A percentile compares a stretch with the other conserved stretches of the same genome.
These are phyloP conservation scores for Nitzschia putrida DNA, from an alignment of 108 stramenopile genomes.

Conservation along the genomic window DNA sequence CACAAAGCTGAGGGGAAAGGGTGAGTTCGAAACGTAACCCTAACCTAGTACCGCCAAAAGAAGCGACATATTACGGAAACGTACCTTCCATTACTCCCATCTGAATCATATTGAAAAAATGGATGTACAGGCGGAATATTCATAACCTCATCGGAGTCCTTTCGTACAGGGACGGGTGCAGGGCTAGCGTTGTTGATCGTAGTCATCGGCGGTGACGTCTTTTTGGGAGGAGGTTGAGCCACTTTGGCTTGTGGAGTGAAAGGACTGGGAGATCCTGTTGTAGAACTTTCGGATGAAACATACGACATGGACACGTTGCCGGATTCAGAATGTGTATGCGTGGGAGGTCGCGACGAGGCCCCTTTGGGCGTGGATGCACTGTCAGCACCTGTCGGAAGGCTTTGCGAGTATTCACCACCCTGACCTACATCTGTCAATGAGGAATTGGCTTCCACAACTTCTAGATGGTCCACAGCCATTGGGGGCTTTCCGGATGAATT, in stretches of 20 bases:
- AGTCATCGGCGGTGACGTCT: not conserved
- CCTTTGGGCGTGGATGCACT: not conserved
- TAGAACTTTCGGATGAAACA: slow-evolving; percentile 19
- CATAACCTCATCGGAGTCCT: slow-evolving; percentile 28
- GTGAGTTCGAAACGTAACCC: not conserved
- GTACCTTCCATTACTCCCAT: slow-evolving; percentile 33
- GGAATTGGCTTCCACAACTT: slow-evolving; percentile 7
- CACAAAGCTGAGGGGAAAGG: not conserved
- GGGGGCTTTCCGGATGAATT: not conserved
- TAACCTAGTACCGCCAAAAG: slow-evolving; percentile 5
- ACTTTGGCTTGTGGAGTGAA: not conserved
- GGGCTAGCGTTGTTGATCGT: slow-evolving; percentile 17
- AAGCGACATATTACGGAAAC: not conserved
- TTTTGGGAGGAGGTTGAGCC: not conserved
- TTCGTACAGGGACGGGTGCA: slow-evolving; percentile 1
- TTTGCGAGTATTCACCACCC: not conserved
- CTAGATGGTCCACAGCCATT: slow-evolving; percentile 6
- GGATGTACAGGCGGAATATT: slow-evolving; percentile 40
- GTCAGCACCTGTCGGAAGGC: not conserved
- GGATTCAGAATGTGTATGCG: not conserved
- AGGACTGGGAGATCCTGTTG: slow-evolving; percentile 10
- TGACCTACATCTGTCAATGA: slow-evolving; percentile 10
- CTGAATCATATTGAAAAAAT: slow-evolving; percentile 39
- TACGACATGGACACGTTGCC: slow-evolving; percentile 3
- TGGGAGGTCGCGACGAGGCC: not conserved